phyloP scores from a whole-genome alignment of 2,329 filamentous ascomycete species.

The Aspergillus niger region DNA sequence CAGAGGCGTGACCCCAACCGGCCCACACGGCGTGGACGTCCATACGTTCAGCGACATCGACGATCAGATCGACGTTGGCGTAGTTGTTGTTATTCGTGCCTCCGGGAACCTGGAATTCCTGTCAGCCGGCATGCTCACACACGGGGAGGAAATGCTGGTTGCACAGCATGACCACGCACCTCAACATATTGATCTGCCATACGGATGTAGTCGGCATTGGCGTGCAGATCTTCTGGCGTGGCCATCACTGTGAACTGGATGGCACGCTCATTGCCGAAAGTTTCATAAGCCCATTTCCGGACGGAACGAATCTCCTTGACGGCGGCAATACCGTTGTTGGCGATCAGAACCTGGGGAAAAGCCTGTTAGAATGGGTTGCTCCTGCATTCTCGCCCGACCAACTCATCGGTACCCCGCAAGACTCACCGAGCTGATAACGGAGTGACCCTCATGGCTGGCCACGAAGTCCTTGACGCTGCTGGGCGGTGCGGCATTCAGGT shows the following conservation, averaged over 20 bases:
- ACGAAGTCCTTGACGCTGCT: conserved; percentile 97
- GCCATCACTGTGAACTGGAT: conserved; percentile 99
- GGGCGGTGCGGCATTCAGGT: conserved; percentile 75
- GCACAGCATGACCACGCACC: conserved; percentile 43
- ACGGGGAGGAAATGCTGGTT: not conserved
- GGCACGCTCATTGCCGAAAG: conserved; percentile 94
- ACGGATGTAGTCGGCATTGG: conserved; percentile 98
- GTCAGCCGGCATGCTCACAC: not conserved
- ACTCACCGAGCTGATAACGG: conserved; percentile 94
- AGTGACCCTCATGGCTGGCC: conserved; percentile 83
- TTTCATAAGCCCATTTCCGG: conserved; percentile 99
- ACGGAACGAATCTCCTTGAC: conserved; percentile 99
- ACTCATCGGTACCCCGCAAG: conserved; percentile 15
- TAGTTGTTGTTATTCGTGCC: conserved; percentile 99
- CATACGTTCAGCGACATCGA: conserved; percentile 98
- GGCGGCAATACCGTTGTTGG: conserved; percentile 99
- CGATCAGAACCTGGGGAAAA: conserved; percentile 78
- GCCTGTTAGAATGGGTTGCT: not conserved
- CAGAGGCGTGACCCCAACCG: conserved; percentile 97
- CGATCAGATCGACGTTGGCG: conserved; percentile 98
- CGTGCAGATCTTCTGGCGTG: conserved; percentile 93
- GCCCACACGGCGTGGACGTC: conserved; percentile 98
- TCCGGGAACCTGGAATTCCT: conserved; percentile 69
- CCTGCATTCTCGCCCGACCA: not conserved
- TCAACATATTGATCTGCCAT: conserved; percentile 99